phyloP scores from a whole-genome alignment of 495 filamentous ascomycete species.

The Lophiotrema nucula region DNA sequence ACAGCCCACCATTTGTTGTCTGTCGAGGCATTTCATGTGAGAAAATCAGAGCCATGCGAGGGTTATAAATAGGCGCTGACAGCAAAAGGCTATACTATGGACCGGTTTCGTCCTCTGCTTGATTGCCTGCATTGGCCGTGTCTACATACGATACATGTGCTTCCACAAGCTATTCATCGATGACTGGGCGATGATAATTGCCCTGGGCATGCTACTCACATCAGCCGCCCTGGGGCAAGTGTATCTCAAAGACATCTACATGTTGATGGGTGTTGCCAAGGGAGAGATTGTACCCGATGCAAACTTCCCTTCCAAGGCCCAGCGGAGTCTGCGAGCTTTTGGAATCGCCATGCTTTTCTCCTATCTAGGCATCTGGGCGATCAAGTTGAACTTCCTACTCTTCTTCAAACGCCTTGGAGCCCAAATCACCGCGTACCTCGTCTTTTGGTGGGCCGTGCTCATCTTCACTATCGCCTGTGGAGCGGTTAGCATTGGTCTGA shows the following conservation, averaged over 20 bases:
- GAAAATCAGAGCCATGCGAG: too few relatives aligned
- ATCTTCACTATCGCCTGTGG: constrained; percentile 2
- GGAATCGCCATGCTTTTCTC: not conserved
- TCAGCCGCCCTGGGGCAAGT: not conserved
- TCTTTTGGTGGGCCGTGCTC: constrained; percentile 2
- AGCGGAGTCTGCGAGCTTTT: not conserved
- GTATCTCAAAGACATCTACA: constrained; percentile 1
- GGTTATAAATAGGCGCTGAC: too few relatives aligned
- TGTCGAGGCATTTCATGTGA: too few relatives aligned
- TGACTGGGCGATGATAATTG: constrained; percentile 8
- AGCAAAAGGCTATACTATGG: too few relatives aligned
- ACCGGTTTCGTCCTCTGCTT: too few relatives aligned
- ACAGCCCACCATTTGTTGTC: too few relatives aligned
- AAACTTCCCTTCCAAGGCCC: not conserved
- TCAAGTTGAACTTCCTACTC: constrained; percentile 13
- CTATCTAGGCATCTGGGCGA: not conserved
- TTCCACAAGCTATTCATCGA: constrained; percentile 1
- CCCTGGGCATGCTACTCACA: not conserved
- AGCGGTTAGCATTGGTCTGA: constrained; percentile 2
- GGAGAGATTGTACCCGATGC: constrained; percentile 10
- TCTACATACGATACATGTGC: constrained; percentile 9
- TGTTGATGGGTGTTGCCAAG: not conserved
- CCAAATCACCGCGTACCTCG: not conserved
- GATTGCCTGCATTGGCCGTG: not conserved
- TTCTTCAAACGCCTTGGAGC: constrained; percentile 8